phyloP scores from a whole-genome alignment of 371 early-diverging fungal genomes.

The Basidiobolus meristosporus region DNA sequence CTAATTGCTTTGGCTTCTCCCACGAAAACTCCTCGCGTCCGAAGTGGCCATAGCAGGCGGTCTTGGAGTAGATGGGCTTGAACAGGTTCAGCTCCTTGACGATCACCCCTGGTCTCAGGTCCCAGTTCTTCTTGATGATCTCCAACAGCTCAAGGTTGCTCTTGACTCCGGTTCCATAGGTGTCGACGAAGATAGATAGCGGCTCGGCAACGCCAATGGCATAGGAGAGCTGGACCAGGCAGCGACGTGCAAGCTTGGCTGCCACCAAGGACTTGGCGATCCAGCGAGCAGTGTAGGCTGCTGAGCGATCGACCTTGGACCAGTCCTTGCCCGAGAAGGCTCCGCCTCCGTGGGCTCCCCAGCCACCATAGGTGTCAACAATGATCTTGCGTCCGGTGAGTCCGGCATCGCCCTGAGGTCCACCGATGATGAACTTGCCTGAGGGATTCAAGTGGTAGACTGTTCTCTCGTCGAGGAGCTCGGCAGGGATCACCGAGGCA shows the following conservation, averaged over 20 bases:
- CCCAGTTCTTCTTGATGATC: constrained; percentile 94
- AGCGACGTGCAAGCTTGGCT: constrained; percentile 87
- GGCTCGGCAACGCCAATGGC: constrained; percentile 99
- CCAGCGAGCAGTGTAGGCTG: constrained; percentile 98
- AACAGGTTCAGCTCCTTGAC: constrained; percentile 92
- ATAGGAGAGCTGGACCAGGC: constrained; percentile 95
- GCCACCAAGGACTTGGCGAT: constrained; percentile 92
- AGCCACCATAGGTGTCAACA: constrained; percentile 92
- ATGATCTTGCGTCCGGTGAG: constrained; percentile 99
- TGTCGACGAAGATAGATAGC: constrained; percentile 91
- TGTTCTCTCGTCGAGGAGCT: constrained; percentile 79
- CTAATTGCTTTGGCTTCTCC: constrained; percentile 85
- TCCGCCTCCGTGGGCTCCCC: constrained; percentile 99
- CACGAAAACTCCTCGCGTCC: constrained; percentile 93
- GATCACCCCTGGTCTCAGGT: constrained; percentile 95
- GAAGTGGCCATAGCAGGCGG: constrained; percentile 98
- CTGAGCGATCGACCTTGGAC: constrained; percentile 99
- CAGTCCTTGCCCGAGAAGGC: constrained; percentile 99
- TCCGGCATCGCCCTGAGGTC: constrained; percentile 99
- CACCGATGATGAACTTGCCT: constrained; percentile 98
- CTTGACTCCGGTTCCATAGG: constrained; percentile 88
- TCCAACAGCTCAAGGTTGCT: constrained; percentile 74
- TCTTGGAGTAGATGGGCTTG: constrained; percentile 95
- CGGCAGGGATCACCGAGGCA: constrained; percentile 81
- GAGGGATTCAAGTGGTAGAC: constrained; percentile 97